These are phyloP conservation scores for Tardiomyces digboiensis DNA, from an alignment of 1,139 yeast species.

Conservation along the genomic window DNA sequence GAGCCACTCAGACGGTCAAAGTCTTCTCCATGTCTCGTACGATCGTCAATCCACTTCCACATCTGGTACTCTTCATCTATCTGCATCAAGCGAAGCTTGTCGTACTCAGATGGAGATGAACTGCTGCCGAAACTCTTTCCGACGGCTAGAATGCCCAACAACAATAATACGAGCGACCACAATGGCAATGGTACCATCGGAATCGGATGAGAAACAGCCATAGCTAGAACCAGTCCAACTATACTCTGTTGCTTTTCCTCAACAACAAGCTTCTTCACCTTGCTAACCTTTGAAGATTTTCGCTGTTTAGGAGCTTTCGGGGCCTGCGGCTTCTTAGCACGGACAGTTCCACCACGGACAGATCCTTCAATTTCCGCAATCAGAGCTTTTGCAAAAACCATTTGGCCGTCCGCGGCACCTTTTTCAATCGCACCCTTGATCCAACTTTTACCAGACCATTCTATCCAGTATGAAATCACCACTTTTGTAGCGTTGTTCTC, in stretches of 20 bases:
- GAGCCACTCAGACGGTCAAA: background rate
- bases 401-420: constrained; percentile 89
- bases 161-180: constrained; percentile 3
- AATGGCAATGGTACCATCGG: constrained; percentile 9
- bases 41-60: constrained; percentile 76
- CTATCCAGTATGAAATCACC: constrained; percentile 55
- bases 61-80: constrained; percentile 51
- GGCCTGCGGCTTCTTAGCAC: constrained; percentile 1
- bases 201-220: constrained; percentile 7
- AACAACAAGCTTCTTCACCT: constrained; percentile 9
- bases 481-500: constrained; percentile 56
- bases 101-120: constrained; percentile 11
- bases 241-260: constrained; percentile 16
- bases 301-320: constrained; percentile 22
- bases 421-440: constrained; percentile 71
- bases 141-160: constrained; percentile 6
- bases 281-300: constrained; percentile 23
- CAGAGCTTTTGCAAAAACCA: constrained; percentile 52
- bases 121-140: constrained; percentile 13
- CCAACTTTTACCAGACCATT: constrained; percentile 93
- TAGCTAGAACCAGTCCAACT: constrained; percentile 8
- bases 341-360: constrained; percentile 25
- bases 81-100: constrained; percentile 4
- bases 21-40: constrained; percentile 26
- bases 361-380: constrained; percentile 47